These are phyloP conservation scores for Taphrina wiesneri DNA, from an alignment of 1,139 yeast species.

Conservation along the genomic window DNA sequence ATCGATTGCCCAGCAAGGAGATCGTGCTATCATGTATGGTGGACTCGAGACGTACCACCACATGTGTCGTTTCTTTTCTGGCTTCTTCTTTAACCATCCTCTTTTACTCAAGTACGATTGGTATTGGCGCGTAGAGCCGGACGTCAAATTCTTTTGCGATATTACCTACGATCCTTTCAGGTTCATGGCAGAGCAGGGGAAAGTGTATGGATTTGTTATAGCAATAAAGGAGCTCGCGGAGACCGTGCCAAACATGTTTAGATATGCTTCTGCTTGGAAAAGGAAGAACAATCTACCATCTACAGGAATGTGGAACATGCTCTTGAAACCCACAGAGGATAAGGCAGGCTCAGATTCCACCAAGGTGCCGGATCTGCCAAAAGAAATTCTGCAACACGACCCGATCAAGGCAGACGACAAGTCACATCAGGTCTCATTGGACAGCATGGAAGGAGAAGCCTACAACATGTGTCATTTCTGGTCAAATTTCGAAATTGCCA, in stretches of 20 bases:
- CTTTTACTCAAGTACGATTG: slow-evolving; percentile 68
- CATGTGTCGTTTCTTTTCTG: slow-evolving; percentile 74
- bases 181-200: slow-evolving; percentile 68
- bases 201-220: slow-evolving; percentile 81
- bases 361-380: slow-evolving; percentile 37
- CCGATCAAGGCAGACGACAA: slow-evolving; percentile 38
- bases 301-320: slow-evolving; percentile 52
- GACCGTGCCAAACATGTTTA: slow-evolving; percentile 77
- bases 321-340: slow-evolving; percentile 45
- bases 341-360: slow-evolving; percentile 34
- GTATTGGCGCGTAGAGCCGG: slow-evolving; percentile 96
- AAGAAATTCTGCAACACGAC: slow-evolving; percentile 11
- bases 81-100: slow-evolving; percentile 71
- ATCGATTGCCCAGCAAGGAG: slow-evolving; percentile 69
- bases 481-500: slow-evolving; percentile 91
- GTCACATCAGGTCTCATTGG: slow-evolving; percentile 39
- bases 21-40: slow-evolving; percentile 77
- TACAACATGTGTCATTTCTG: slow-evolving; percentile 86
- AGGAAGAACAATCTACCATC: slow-evolving; percentile 52
- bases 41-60: slow-evolving; percentile 69
- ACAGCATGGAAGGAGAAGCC: slow-evolving; percentile 52
- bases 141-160: slow-evolving; percentile 85
- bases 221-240: slow-evolving; percentile 70
- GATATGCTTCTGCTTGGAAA: slow-evolving; percentile 67
- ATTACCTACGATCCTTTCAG: slow-evolving; percentile 85